Evolutionary conservation across 1,139 yeast genomes (phyloP), one percentile per base, ranked within the genome.

Genomic region (Fermentozyma sake): DNA sequence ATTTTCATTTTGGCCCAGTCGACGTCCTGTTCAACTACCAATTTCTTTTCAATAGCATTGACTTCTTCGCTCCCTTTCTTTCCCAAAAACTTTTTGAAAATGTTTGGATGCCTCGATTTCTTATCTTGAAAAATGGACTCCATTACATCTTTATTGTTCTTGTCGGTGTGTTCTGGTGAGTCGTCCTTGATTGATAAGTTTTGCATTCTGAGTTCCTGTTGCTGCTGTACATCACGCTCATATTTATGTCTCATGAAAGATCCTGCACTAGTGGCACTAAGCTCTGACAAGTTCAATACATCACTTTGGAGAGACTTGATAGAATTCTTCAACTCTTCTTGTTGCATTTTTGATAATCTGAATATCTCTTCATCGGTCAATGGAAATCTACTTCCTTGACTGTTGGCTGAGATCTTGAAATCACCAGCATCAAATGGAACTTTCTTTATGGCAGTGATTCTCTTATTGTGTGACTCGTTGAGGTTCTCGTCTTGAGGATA

Each of bases 251-350:
- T 71, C 29, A 78, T 75, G 37, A 78, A 76, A 8, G 94, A 83
- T 0, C 94, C 95, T 2, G 95, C 95, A 43, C 93, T 81, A 0
- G 95, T 84, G 4, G 95, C 95, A 58, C 93, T 81, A 33, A 83
- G 72, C 48, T 83, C 91, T 23, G 77, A 70, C 34, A 67, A 48
- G 35, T 67, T 68, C 38, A 68, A 58, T 6, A 68, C 73, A 38
- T 67, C 73, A 45, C 71, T 64, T 40, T 66, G 72, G 24, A 67
- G 48, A 6, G 69, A 62, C 34, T 65, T 60, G 34, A 63, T 52
- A 1, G 72, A 65, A 32, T 57, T 60, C 31, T 61, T 63, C 36
- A 65, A 50, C 26, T 61, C 69, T 32, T 64, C 66, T 28, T 56
- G 67, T 26, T 55, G 61, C 30, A 50, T 37, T 29, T 55, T 56